Conservation (phyloP, 352 stramenopile genomes). For the Pythium sukuiense region DNA sequence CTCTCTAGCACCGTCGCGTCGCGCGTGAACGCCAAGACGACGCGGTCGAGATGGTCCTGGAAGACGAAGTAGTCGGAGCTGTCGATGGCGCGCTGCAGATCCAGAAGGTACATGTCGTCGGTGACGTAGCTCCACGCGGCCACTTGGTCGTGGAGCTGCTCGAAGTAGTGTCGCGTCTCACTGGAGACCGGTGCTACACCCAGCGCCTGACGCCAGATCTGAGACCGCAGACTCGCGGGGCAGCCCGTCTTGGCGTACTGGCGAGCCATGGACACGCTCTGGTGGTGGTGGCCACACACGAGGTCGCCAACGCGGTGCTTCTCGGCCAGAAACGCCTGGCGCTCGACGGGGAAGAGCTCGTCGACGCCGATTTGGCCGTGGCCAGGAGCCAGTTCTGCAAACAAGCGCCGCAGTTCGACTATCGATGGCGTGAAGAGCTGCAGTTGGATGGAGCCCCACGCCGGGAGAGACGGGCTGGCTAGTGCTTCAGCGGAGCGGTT, state of each 20-base stretch:
- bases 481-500: constrained; percentile 36
- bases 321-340: constrained; percentile 53
- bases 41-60: constrained; percentile 67
- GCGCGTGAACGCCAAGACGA: constrained; percentile 73
- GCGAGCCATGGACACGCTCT: constrained; percentile 63
- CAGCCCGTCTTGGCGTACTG: constrained; percentile 82
- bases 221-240: constrained; percentile 49
- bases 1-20: constrained; percentile 48
- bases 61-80: constrained; percentile 85
- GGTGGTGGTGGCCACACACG: constrained; percentile 46
- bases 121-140: constrained; percentile 50
- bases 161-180: constrained; percentile 41
- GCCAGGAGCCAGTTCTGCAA: constrained; percentile 49
- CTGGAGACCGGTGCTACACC: constrained; percentile 35
- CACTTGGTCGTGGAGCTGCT: constrained; percentile 41
- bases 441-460: constrained; percentile 57
- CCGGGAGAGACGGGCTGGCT: not conserved
- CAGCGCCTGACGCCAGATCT: constrained; percentile 69
- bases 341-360: constrained; percentile 54
- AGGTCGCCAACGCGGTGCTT: constrained; percentile 70
- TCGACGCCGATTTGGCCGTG: constrained; percentile 67
- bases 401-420: constrained; percentile 43
- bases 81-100: constrained; percentile 76
- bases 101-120: constrained; percentile 79
- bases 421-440: constrained; percentile 46